phyloP scores from a whole-genome alignment of 805 yeast species.

The Naumovozyma baii region DNA sequence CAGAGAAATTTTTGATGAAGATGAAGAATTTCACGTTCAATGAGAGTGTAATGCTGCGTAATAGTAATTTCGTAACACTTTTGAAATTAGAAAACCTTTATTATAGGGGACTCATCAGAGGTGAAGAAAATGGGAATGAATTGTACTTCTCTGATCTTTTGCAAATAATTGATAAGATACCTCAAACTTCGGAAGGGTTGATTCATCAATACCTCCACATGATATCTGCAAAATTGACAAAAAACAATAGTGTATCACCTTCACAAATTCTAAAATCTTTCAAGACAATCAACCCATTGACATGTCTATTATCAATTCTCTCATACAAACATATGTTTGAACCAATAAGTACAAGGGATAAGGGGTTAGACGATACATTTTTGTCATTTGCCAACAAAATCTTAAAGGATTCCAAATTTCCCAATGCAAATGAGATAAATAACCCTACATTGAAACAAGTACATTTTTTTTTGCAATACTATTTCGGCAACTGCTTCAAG shows the following conservation, averaged over 20 bases:
- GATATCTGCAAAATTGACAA: slow-evolving; percentile 13
- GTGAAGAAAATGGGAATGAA: neutral
- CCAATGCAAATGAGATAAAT: slow-evolving; percentile 34
- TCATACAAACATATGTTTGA: neutral
- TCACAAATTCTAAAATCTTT: neutral
- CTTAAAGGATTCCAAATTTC: slow-evolving; percentile 31
- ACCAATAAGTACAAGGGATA: neutral
- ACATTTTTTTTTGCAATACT: slow-evolving; percentile 22
- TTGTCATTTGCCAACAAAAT: slow-evolving; percentile 7
- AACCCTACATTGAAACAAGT: slow-evolving; percentile 27
- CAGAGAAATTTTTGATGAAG: neutral
- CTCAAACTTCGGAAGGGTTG: slow-evolving; percentile 19
- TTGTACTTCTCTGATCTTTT: slow-evolving; percentile 9
- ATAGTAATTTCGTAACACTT: slow-evolving; percentile 8
- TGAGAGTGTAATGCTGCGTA: neutral
- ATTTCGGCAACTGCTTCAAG: slow-evolving; percentile 8
- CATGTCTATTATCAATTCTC: neutral
- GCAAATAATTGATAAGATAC: slow-evolving; percentile 10
- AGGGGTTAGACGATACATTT: neutral
- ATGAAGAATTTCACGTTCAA: neutral
- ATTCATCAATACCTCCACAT: slow-evolving; percentile 17
- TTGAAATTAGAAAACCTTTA: slow-evolving; percentile 21
- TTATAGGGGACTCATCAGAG: slow-evolving; percentile 10
- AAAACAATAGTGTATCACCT: neutral
- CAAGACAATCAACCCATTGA: neutral